Evolutionary conservation across 345 rosid species (phyloP), one percentile per base, ranked within the genome.

Genomic region (Jatropha curcas): DNA sequence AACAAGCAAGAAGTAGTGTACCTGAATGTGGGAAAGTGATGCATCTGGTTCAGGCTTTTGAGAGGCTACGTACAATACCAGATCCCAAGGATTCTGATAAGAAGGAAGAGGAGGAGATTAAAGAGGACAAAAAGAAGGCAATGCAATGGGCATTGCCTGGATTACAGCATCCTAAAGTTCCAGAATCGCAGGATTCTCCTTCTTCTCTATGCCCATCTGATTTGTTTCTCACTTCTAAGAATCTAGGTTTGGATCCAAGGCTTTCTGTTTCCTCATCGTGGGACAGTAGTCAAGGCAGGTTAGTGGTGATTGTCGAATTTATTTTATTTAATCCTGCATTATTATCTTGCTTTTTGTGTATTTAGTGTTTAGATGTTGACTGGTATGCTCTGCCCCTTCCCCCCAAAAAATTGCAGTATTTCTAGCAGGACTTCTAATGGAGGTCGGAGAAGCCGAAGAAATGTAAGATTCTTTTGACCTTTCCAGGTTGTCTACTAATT

Each of bases 41-140:
- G 92, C 87, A 92, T 77, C 76, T 94, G 79, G 96, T 95, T 6
- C 76, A 89, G 80, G 97, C 93, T 0, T 95, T 95, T 71, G 99
- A 95, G 86, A 79, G 76, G 77, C 85, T 88, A 41, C 70, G 78
- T 62, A 67, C 88, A 0, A 75, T 88, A 60, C 86, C 84, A 0
- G 70, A 61, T 25, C 77, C 84, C 0, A 82, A 86, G 67, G 84
- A 68, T 56, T 48, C 77, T 5, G 80, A 77, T n/a, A 55, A 65
- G 70, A 71, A 65, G 16, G 86, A 81, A 57, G 86, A 70, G 28
- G 81, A 77, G 60, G 79, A 62, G 53, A 24, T 2, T 11, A 67
- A 66, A 43, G 81, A 79, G 65, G 76, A 28, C 7, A 69, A 68
- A 75, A 86, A 88, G 85, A 85, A 84, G 76, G 74, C 77, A 61